These are phyloP conservation scores for Cladosporium sphaerospermum DNA, from an alignment of 2,329 filamentous ascomycete genomes.

Conservation along the genomic window DNA sequence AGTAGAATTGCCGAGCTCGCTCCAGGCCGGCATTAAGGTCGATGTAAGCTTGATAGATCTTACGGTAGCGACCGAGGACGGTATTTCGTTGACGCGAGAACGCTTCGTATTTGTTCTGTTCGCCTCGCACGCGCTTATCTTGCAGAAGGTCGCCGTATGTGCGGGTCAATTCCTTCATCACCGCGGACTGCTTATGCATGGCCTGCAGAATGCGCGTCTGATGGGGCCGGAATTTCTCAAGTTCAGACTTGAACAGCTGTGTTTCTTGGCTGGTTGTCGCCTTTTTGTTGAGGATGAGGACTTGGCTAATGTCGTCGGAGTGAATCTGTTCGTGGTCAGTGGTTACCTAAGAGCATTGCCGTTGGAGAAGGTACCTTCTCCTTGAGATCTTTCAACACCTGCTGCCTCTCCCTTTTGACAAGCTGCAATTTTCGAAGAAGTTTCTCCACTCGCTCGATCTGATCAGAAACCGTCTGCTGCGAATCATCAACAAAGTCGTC, in stretches of 20 bases:
- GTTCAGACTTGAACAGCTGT: conserved; percentile 86
- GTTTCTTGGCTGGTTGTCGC: conserved; percentile 85
- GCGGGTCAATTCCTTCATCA: conserved; percentile 90
- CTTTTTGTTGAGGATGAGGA: conserved; percentile 96
- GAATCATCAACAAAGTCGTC: conserved; percentile 83
- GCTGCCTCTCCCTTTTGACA: conserved; percentile 83
- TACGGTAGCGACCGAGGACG: conserved; percentile 81
- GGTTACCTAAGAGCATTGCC: conserved; percentile 8
- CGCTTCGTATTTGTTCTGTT: conserved; percentile 90
- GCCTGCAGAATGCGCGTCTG: conserved; percentile 88
- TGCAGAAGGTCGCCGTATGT: conserved; percentile 83
- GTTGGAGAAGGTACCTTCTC: conserved; percentile 65
- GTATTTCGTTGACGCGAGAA: conserved; percentile 76
- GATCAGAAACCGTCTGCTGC: conserved; percentile 73
- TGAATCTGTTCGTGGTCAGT: conserved; percentile 58
- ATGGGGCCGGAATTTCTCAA: conserved; percentile 95
- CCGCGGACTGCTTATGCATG: conserved; percentile 85
- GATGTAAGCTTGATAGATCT: conserved; percentile 85
- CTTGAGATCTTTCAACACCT: conserved; percentile 93
- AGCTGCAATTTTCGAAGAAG: conserved; percentile 84
- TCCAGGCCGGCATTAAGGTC: conserved; percentile 80
- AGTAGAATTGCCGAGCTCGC: conserved; percentile 87
- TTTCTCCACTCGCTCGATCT: conserved; percentile 83
- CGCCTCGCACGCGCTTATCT: conserved; percentile 85
- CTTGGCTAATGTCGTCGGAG: conserved; percentile 94